phyloP scores from a whole-genome alignment of 345 rosid species.

The Syzygium aromaticum region DNA sequence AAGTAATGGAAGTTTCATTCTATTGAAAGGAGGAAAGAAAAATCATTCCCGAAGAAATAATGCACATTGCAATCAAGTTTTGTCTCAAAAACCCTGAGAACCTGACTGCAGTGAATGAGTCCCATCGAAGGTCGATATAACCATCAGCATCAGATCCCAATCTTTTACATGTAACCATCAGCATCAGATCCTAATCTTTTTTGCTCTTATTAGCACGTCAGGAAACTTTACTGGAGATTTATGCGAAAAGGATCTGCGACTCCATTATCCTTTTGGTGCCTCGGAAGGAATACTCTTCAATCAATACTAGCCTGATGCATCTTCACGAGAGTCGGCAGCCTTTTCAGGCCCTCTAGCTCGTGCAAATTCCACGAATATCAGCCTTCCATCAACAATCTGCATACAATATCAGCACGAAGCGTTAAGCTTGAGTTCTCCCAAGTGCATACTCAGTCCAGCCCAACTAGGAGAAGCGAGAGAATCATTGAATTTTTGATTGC shows the following conservation, averaged over 20 bases:
- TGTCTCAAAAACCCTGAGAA: not conserved
- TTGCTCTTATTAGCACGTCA: not conserved
- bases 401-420: not conserved
- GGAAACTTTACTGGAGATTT: not conserved
- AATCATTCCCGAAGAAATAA: not conserved
- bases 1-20: not conserved
- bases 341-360: slow-evolving; percentile 3
- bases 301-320: not conserved
- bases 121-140: not conserved
- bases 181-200: not conserved
- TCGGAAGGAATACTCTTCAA: not conserved
- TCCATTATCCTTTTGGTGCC: not conserved
- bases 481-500: not conserved
- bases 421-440: not conserved
- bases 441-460: not conserved
- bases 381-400: slow-evolving; percentile 36
- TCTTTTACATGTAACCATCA: not conserved
- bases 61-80: not conserved
- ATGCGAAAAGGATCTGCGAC: not conserved
- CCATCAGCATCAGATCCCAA: not conserved
- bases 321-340: not conserved
- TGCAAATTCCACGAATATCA: slow-evolving; percentile 40
- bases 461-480: not conserved
- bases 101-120: not conserved
- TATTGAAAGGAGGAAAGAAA: not conserved